Base-by-base conservation (phyloP, 495 filamentous ascomycete genomes). In the Xylaria sp. region DNA sequence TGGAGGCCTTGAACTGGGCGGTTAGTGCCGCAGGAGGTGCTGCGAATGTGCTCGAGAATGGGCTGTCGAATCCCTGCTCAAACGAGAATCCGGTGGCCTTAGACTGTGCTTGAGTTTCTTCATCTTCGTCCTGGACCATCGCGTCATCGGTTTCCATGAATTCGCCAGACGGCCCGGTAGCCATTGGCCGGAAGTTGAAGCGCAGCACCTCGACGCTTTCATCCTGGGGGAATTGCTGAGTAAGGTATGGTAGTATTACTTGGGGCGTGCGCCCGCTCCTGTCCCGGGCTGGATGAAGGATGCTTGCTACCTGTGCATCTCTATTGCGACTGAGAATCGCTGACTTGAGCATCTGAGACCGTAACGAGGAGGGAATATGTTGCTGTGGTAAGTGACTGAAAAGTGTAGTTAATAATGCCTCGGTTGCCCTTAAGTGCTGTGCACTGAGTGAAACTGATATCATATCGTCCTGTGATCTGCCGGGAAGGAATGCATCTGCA, bases 211-310 rank as follows among this genome's bases (percentile, higher is more conserved):
- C 93, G 0, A 95, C 91, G 21, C 85, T 87, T 68, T 88, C 80
- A 55, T 89, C 85, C 40, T 83, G 80, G 0, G 89, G 82, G 74
- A 88, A 91, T 53, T 82, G 82, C 66, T 88, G 82, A 31, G 87
- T 87, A 33, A 97, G 81, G 72, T 95, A 91, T 8, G 94, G 94
- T 35, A 98, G 80, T 59, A 97, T 90, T 74, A 91, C 93, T 17
- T 89, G 82, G 68, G 86, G 86, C 48, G 84, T 84, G 35, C 85
- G 85, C 3, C 89, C 88, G 31, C 69, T 86, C 55, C 83, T 82
- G 44, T 86, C 86, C 17, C 86, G 82, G 67, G 90, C 86, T 1
- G 93, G 92, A 79, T 95, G 92, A 63, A 97, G 80, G 15, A 93
- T 88, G 78, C 93, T 94, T 37, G 93, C 91, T 15, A 94, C 75